These are phyloP conservation scores for Climacium dendroides DNA, from an alignment of 225 moss, liverwort and hornwort genomes.

Conservation along the genomic window DNA sequence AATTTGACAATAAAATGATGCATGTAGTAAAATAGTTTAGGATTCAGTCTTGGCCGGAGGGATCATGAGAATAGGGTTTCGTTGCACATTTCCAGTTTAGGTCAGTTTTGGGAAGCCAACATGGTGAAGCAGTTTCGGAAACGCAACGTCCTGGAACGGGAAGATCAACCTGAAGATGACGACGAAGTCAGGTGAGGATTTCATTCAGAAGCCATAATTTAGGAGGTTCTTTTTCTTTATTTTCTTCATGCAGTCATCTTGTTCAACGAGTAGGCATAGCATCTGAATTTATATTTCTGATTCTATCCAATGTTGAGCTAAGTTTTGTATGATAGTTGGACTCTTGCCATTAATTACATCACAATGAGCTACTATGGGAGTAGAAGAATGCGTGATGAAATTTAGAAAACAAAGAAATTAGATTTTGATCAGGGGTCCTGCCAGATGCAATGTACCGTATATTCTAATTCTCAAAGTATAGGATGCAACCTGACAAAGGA, in stretches of 20 bases:
- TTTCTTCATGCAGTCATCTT: background rate
- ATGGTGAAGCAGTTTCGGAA: constrained; percentile 86
- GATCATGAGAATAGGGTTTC: background rate
- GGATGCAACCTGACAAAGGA: background rate
- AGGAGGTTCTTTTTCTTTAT: background rate
- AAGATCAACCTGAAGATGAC: constrained; percentile 40
- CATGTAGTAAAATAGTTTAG: background rate
- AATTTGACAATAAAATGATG: background rate
- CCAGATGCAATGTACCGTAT: background rate
- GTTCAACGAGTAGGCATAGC: background rate
- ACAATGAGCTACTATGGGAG: background rate
- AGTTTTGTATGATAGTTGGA: background rate
- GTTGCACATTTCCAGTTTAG: background rate
- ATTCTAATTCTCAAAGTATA: background rate
- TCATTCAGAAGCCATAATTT: background rate
- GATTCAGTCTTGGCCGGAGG: background rate
- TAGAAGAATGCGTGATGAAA: background rate
- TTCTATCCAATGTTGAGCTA: background rate
- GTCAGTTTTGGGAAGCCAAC: background rate
- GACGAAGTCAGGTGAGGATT: constrained; percentile 57
- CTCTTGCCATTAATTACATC: background rate
- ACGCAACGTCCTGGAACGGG: constrained; percentile 30
- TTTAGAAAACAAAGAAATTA: background rate
- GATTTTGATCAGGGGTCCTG: too few species aligned
- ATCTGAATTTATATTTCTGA: background rate